These are phyloP conservation scores for Penicillium samsonianum DNA, from an alignment of 495 filamentous ascomycete genomes.

Conservation along the genomic window DNA sequence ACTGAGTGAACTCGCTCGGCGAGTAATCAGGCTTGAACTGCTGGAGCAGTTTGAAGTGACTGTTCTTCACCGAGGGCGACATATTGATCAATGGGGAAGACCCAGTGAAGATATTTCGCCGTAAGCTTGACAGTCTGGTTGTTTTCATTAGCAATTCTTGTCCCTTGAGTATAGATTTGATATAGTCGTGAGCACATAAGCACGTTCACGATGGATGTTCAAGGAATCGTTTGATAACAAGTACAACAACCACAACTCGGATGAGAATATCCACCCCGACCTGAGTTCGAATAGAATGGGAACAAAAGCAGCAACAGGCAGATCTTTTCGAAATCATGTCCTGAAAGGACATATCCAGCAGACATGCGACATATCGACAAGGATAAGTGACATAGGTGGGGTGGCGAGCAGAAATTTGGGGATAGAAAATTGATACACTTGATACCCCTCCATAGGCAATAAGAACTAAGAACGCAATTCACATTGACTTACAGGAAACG, in stretches of 20 bases:
- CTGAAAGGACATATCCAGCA: conserved; percentile 13
- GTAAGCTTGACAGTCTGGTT: conserved; percentile 25
- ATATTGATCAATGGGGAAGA: conserved; percentile 38
- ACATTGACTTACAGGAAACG: conserved; percentile 36
- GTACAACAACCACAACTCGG: conserved; percentile 2
- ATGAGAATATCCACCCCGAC: background rate
- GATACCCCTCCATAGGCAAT: conserved; percentile 7
- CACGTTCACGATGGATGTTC: conserved; percentile 1
- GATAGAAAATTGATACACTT: conserved; percentile 1
- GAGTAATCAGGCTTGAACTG: conserved; percentile 88
- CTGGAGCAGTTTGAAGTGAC: conserved; percentile 79
- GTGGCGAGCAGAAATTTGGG: conserved; percentile 22
- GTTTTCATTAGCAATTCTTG: conserved; percentile 15
- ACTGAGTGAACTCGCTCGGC: conserved; percentile 80
- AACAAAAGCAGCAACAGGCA: conserved; percentile 6
- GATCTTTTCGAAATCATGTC: background rate
- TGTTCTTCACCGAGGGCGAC: conserved; percentile 34
- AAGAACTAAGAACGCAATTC: conserved; percentile 2
- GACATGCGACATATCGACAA: conserved; percentile 7
- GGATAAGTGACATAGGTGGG: conserved; percentile 22
- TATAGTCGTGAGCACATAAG: background rate
- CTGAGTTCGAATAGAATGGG: background rate
- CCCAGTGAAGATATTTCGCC: conserved; percentile 27
- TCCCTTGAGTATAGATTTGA: conserved; percentile 2
- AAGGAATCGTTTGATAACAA: conserved; percentile 5